Base-by-base conservation (phyloP, 306 rosid species). In the Trifolium fragiferum region DNA sequence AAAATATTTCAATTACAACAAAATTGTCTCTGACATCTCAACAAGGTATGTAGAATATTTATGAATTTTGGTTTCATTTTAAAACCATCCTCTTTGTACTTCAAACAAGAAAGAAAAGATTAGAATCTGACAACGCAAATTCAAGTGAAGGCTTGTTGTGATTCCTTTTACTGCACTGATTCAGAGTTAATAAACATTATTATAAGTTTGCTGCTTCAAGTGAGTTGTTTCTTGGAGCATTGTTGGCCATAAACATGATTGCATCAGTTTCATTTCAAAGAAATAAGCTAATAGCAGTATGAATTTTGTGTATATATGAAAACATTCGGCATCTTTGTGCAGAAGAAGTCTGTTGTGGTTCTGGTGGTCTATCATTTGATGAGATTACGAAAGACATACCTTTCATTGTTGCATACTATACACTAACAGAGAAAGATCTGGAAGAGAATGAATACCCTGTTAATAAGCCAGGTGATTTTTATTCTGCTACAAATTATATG, bases 371-470 rank as follows among this genome's bases (percentile, higher is more conserved):
- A 75, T 82, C 90, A 33, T 70, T 75, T 53, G 66, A 2, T 25
- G 90, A 90, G 74, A 90, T 89, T 63, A 76, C 80, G 6, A 86
- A 90, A 82, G 83, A 80, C 72, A 62, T 87, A 60, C 97, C 99
- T 78, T 90, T 95, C 73, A 96, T 98, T 51, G 76, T 89, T 76
- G 80, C 89, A 66, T 92, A 87, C 86, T 89, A 95, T 75, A 92
- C 90, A 0, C 96, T 95, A 68, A 80, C 99, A 43, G 83, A 70
- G 66, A 95, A 90, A 82, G 89, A 89, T 44, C 82, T 89, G 75
- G 99, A 87, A 78, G 98, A 90, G 68, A 95, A 95, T 78, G 97
- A 90, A 30, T 95, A 95, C 84, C 78, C 73, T 82, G 73, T 92
- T 59, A 87, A 94, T 72, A 81, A 83, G 77, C 96, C 89, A 86